A percentile compares a stretch with the other conserved stretches of the same genome.
phyloP scores from a whole-genome alignment of 257 asterid species.

The Rauvolfia tetraphylla region DNA sequence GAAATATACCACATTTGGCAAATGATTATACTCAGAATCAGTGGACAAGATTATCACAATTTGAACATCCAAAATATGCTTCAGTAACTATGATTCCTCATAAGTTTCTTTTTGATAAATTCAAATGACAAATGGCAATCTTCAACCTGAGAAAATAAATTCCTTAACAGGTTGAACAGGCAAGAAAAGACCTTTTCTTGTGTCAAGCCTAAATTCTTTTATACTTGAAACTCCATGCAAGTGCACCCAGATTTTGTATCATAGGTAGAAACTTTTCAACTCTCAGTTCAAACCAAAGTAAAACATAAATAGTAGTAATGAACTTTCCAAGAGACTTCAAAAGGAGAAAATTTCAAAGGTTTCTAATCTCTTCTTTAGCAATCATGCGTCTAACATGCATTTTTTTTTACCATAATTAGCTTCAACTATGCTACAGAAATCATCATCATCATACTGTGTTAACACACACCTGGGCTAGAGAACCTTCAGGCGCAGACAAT shows the following conservation, averaged over 20 bases:
- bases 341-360: constrained; percentile 29
- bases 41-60: neutral
- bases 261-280: neutral
- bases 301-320: neutral
- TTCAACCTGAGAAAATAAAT: neutral
- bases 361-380: neutral
- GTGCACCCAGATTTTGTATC: neutral
- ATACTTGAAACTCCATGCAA: neutral
- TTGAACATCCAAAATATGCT: neutral
- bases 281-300: neutral
- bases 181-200: neutral
- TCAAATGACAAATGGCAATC: neutral
- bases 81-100: neutral
- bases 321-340: neutral
- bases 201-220: neutral
- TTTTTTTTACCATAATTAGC: constrained; percentile 9
- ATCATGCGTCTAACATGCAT: neutral
- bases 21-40: neutral
- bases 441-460: constrained; percentile 14
- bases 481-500: constrained; percentile 93
- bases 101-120: neutral
- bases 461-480: constrained; percentile 88
- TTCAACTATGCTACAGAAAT: neutral
- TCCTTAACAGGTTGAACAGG: neutral
- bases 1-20: constrained; percentile 24